These are phyloP conservation scores for Trichoderma oligosporum DNA, from an alignment of 2,329 filamentous ascomycete genomes.

Conservation along the genomic window DNA sequence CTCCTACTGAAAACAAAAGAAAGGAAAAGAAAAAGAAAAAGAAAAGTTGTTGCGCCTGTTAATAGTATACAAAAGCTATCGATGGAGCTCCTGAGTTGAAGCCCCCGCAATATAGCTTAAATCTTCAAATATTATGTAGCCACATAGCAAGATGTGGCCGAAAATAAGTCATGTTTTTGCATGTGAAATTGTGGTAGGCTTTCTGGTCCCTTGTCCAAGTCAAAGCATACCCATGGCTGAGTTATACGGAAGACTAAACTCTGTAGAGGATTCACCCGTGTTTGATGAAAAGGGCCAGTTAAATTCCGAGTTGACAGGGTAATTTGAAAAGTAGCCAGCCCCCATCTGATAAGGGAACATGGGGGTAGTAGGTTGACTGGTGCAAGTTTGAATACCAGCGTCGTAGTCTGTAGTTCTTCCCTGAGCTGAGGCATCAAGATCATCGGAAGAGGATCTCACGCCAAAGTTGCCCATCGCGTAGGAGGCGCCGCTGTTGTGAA, in stretches of 20 bases:
- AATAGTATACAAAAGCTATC: constrained; percentile 6
- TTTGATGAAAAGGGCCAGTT: constrained; percentile 48
- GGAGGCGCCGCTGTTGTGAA: constrained; percentile 39
- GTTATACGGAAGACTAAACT: constrained; percentile 30
- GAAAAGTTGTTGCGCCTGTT: not conserved
- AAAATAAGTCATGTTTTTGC: not conserved
- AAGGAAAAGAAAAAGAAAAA: not conserved
- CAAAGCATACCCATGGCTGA: constrained; percentile 38
- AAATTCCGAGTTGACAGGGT: constrained; percentile 45
- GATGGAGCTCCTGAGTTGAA: not conserved
- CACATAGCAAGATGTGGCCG: not conserved
- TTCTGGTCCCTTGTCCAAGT: not conserved
- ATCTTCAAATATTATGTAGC: too few species aligned
- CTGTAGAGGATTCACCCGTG: constrained; percentile 34
- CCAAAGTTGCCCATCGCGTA: constrained; percentile 46
- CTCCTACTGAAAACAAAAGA: not conserved
- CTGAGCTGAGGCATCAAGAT: constrained; percentile 42
- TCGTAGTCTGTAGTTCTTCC: constrained; percentile 44
- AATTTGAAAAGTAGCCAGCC: constrained; percentile 39
- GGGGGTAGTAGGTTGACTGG: constrained; percentile 48
- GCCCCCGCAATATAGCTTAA: not conserved
- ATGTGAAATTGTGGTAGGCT: not conserved
- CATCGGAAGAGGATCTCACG: constrained; percentile 42
- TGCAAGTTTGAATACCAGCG: constrained; percentile 34
- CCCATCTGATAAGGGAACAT: constrained; percentile 43